Percentiles rank a stretch among this genome's conserved stretches.
Evolutionary conservation across 2,329 filamentous ascomycete genomes (phyloP).

Genomic region (Geosmithia morbida): DNA sequence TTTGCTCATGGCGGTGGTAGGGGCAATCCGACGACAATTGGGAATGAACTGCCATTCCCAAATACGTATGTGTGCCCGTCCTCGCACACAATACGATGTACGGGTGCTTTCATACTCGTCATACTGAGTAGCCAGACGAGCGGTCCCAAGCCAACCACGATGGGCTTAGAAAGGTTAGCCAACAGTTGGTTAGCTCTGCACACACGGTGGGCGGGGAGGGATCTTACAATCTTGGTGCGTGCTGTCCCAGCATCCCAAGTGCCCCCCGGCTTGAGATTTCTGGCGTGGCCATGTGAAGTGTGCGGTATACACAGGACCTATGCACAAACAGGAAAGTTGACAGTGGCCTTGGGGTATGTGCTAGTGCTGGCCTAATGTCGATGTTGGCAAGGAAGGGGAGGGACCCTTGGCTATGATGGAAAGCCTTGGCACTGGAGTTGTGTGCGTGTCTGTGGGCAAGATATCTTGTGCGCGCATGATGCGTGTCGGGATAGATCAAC

Average conservation of each 20-base stretch:
- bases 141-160: slow-evolving; percentile 1
- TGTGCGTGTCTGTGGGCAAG: background rate
- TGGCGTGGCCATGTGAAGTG: too few species aligned
- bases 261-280: too few species aligned
- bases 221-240: too few species aligned
- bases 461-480: background rate
- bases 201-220: background rate
- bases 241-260: background rate
- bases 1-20: background rate
- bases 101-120: background rate
- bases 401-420: background rate
- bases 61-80: background rate
- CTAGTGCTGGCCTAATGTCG: background rate
- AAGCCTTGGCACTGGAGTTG: background rate
- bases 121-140: background rate
- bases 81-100: background rate
- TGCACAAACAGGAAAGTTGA: too few species aligned
- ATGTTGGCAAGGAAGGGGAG: background rate
- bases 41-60: background rate
- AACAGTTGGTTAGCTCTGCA: background rate
- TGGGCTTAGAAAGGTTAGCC: background rate
- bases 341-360: background rate
- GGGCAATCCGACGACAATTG: background rate
- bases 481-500: background rate
- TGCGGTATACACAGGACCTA: too few species aligned